These are phyloP conservation scores for Aspergillus wentii DNA, from an alignment of 495 filamentous ascomycete species.

Conservation along the genomic window DNA sequence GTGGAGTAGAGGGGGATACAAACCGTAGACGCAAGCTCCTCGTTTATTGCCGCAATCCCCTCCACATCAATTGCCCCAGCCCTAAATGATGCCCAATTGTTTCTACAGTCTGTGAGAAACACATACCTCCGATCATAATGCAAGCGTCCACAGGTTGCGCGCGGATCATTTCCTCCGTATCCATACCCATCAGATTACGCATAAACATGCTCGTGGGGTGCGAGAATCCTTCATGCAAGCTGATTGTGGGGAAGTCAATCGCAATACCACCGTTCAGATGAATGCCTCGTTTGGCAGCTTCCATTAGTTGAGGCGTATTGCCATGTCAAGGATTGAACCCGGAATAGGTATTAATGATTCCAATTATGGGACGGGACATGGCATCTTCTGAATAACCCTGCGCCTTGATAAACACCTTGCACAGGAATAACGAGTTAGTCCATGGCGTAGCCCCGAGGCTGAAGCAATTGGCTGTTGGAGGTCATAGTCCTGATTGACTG, in stretches of 20 bases:
- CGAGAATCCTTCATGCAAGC: slow-evolving; percentile 58
- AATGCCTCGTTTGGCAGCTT: slow-evolving; percentile 58
- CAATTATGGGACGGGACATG: slow-evolving; percentile 58
- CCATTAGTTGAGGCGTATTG: slow-evolving; percentile 62
- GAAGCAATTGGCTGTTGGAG: background rate
- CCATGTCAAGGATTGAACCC: slow-evolving; percentile 66
- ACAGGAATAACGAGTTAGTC: slow-evolving; percentile 52
- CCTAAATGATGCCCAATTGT: slow-evolving; percentile 61
- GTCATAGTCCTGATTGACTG: background rate
- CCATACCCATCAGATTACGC: slow-evolving; percentile 67
- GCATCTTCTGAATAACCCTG: slow-evolving; percentile 64
- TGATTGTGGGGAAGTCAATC: slow-evolving; percentile 64
- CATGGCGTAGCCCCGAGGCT: background rate
- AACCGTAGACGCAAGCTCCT: slow-evolving; percentile 62
- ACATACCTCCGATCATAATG: slow-evolving; percentile 58
- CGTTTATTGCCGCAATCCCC: slow-evolving; percentile 59
- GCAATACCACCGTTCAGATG: slow-evolving; percentile 57
- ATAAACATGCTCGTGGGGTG: slow-evolving; percentile 65
- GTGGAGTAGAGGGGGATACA: slow-evolving; percentile 8
- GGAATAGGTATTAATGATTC: slow-evolving; percentile 63
- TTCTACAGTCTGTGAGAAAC: slow-evolving; percentile 55
- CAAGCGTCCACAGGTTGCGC: slow-evolving; percentile 62
- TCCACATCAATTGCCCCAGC: slow-evolving; percentile 59
- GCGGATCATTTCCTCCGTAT: slow-evolving; percentile 66
- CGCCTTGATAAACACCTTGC: slow-evolving; percentile 68